Conservation (phyloP, 306 rosid genomes). For the Benincasa hispida region DNA sequence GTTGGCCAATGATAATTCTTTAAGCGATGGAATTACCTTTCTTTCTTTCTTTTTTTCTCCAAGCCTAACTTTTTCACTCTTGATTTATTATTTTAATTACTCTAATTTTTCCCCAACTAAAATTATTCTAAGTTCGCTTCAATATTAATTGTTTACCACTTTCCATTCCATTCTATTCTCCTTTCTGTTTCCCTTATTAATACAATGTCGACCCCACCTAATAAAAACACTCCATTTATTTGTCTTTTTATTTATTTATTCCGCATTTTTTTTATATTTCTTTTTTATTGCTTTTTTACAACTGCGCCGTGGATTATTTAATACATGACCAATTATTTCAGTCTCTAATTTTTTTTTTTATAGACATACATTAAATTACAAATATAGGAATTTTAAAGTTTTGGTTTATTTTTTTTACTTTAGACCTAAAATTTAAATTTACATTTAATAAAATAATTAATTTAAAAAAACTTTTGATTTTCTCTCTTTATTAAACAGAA, state of each 20-base stretch:
- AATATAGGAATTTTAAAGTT: no score
- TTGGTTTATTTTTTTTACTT: no score
- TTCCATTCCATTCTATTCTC: not conserved
- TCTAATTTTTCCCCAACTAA: not conserved
- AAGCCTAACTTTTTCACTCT: not conserved
- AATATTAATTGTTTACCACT: not conserved
- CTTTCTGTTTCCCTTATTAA: not conserved
- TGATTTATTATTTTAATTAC: not conserved
- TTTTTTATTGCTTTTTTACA: not conserved
- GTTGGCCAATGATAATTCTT: not conserved
- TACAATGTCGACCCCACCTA: not conserved
- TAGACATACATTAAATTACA: not conserved
- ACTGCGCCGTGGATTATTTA: slow-evolving; percentile 1
- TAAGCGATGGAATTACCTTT: not conserved
- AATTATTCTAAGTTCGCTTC: not conserved
- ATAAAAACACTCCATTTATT: not conserved
- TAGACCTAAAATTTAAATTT: no score
- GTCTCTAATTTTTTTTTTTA: not conserved
- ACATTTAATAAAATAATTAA: no score
- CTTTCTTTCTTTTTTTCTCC: not conserved
- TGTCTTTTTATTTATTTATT: not conserved
- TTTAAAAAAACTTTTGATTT: no score
- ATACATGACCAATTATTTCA: not conserved
- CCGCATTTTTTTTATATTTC: not conserved
- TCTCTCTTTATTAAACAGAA: no score